Evolutionary conservation across 176 grass and related monocot species (phyloP), one percentile per base, ranked within the genome.

Genomic region (Secale cereale): DNA sequence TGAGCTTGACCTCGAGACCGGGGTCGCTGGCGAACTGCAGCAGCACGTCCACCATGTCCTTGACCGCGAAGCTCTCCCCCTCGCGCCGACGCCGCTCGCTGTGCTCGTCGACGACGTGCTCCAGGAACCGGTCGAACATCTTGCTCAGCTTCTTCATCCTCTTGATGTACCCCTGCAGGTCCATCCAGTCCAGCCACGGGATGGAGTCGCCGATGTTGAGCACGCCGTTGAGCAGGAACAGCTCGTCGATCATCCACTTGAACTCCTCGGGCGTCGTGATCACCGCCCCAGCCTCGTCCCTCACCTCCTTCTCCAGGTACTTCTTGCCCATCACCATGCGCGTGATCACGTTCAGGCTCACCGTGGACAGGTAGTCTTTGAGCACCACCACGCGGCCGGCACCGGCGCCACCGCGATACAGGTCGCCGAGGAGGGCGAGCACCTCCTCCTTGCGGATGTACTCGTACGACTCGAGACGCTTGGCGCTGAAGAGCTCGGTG

Each of bases 191-290:
- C 0, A 98, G 85, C 95, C 92, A 93, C 19, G 91, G 95, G 65
- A 98, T 95, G 10, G 89, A 94, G 82, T 98, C 95, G 43, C 93
- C 93, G 76, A 98, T 98, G 89, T 95, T 98, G 71, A 98, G 82
- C 79, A 98, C 93, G 1, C 95, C 93, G 54, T 98, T 98, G 20
- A 98, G 91, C 76, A 98, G 56, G 86, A 98, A 98, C 80, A 91
- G 57, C 83, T 98, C 95, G 46, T 93, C 93, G 3, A 98, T 70
- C 93, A 98, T 98, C 83, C 30, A 81, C 87, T 98, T 98, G 91
- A 98, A 98, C 81, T 98, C 95, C 74, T 93, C 87, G 0, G 86
- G 95, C 28, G 93, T 91, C 70, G 88, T 73, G 26, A 32, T 91
- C 63, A 88, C 84, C 11, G 80, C 6, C 5, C 70, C 61, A 1